Percentiles rank a stretch among this genome's conserved stretches.
These are phyloP conservation scores for Phycomyces blakesleeanus DNA, from an alignment of 192 early-diverging fungal species.

Conservation along the genomic window DNA sequence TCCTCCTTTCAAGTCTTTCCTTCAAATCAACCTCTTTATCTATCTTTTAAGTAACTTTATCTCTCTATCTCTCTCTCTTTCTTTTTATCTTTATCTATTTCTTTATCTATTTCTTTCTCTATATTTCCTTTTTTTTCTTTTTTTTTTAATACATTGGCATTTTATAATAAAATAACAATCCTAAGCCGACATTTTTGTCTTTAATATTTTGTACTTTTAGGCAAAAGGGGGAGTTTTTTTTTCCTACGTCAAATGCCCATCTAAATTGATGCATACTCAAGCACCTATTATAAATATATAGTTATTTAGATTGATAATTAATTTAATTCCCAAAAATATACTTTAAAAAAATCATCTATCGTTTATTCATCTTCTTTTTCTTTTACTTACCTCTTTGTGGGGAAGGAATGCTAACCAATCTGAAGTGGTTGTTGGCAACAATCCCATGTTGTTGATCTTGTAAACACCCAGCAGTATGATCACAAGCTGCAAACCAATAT, in stretches of 20 bases:
- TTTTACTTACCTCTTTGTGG: slow-evolving; percentile 38
- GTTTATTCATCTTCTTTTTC: neutral
- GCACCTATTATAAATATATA: neutral
- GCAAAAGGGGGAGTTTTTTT: too few species aligned
- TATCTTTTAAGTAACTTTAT: neutral
- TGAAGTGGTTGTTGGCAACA: slow-evolving; percentile 86
- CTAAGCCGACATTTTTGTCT: too few species aligned
- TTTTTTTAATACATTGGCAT: slow-evolving; percentile 6
- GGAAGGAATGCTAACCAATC: slow-evolving; percentile 96
- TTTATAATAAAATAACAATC: neutral
- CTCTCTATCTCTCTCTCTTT: neutral
- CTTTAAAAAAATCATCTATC: too few species aligned
- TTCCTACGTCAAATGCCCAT: too few species aligned
- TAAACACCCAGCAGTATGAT: slow-evolving; percentile 86
- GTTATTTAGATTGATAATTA: too few species aligned
- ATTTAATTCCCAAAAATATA: too few species aligned
- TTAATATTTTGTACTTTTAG: too few species aligned
- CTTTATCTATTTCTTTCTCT: neutral
- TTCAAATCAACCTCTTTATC: too few species aligned
- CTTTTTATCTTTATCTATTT: neutral
- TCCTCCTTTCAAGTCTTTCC: neutral
- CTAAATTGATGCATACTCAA: neutral
- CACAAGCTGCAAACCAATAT: slow-evolving; percentile 75
- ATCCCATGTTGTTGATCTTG: slow-evolving; percentile 89
- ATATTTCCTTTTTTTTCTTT: slow-evolving; percentile 18